Percentiles rank a stretch among this genome's conserved stretches.
Conservation (phyloP, 345 rosid genomes). For the Mercurialis annua region DNA sequence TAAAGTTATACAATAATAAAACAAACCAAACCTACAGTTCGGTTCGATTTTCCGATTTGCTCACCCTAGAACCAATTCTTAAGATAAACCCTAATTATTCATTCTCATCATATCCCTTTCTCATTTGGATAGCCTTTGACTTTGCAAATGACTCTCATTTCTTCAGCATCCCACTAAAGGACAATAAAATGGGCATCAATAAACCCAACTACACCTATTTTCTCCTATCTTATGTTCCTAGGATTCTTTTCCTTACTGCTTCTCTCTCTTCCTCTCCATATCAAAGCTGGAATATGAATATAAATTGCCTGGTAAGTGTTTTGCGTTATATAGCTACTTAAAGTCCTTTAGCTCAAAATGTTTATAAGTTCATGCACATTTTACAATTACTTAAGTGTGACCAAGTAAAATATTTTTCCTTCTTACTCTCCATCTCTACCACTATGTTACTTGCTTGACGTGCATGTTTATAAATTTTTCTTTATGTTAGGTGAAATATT, state of each 20-base stretch:
- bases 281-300: constrained; percentile 6
- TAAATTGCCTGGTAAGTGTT: too few relatives aligned
- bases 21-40: too few relatives aligned
- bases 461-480: not conserved
- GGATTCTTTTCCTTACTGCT: constrained; percentile 18
- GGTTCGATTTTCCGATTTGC: too few relatives aligned
- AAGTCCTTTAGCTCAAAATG: too few relatives aligned
- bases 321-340: too few relatives aligned
- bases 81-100: constrained; percentile 31
- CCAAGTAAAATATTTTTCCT: too few relatives aligned
- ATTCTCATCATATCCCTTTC: constrained; percentile 9
- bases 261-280: not conserved
- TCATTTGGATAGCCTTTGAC: constrained; percentile 23
- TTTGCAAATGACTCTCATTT: constrained; percentile 11
- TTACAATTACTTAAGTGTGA: too few relatives aligned
- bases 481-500: not conserved
- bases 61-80: constrained; percentile 25
- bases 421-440: too few relatives aligned
- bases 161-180: not conserved
- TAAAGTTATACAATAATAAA: too few relatives aligned
- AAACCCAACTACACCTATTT: not conserved
- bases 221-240: not conserved
- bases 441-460: not conserved
- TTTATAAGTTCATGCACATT: too few relatives aligned
- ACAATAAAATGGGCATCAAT: not conserved